A percentile compares a stretch with the other conserved stretches of the same genome.
Conservation (phyloP, 1,284 basidiomycete genomes). For the Gomphus bonarii region DNA sequence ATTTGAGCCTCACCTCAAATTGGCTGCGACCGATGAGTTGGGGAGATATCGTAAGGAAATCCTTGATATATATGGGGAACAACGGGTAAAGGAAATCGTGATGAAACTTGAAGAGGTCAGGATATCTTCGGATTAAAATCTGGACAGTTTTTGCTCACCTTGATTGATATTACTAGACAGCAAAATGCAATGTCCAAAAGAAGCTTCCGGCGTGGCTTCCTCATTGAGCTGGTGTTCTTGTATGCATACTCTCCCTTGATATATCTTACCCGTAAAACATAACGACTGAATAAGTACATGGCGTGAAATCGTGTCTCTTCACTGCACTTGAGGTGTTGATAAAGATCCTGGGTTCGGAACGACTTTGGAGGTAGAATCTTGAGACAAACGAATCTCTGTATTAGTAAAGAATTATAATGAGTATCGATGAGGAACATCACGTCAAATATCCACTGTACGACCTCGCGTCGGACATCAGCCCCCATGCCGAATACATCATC, state of each 20-base stretch:
- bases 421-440: conserved; percentile 18
- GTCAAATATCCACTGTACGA: conserved; percentile 33
- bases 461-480: conserved; percentile 22
- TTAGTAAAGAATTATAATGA: conserved; percentile 4
- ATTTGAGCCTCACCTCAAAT: conserved; percentile 34
- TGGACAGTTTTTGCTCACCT: conserved; percentile 26
- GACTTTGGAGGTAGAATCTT: conserved; percentile 3
- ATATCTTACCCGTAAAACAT: conserved; percentile 29
- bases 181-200: conserved; percentile 46
- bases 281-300: conserved; percentile 42
- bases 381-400: conserved; percentile 1
- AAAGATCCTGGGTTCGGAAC: conserved; percentile 26
- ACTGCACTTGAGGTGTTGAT: conserved; percentile 40
- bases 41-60: conserved; percentile 39
- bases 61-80: conserved; percentile 35
- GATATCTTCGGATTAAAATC: not conserved
- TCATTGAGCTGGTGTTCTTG: conserved; percentile 13
- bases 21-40: conserved; percentile 32
- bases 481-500: conserved; percentile 17
- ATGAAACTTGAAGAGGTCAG: conserved; percentile 33
- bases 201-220: conserved; percentile 27
- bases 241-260: conserved; percentile 7
- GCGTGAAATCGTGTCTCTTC: conserved; percentile 53
- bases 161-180: conserved; percentile 46
- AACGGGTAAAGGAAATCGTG: conserved; percentile 51